Base-by-base conservation (phyloP, 345 rosid genomes). In the Moricandia arvensis region DNA sequence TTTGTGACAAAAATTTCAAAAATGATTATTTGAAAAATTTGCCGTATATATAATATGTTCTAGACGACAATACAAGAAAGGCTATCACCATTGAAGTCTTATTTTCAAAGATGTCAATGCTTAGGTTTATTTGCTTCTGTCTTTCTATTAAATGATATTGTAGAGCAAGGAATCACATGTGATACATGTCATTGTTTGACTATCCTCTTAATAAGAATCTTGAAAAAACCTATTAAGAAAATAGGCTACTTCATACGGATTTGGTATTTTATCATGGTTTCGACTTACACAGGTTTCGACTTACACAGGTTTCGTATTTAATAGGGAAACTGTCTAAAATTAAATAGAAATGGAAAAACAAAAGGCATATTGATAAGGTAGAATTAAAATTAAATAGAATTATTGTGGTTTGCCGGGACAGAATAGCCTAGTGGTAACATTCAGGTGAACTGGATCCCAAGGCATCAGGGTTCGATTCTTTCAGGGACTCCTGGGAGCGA, bases 161-260 rank as follows among this genome's bases (percentile, higher is more conserved):
- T 12, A 54, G 26, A 57, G 41, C 65, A 71, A 59, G 68, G 43
- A 77, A 64, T 26, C 71, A 71, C 72, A 77, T 77, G 80, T 77
- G 80, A 58, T 77, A 43, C 66, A 77, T 71, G 80, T 71, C 76
- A 64, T 43, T 64, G 75, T 77, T 77, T 71, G 59, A 65, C 75
- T 70, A 70, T 63, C 59, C 34, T 57, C 51, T 63, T 63, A 54
- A 71, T 31, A 63, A 55, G 13, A 21, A 62, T 54, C 29, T 53
- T 4, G n/a, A 8, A 29, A 69, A 69, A 70, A 70, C 54, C 60
- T 70, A 69, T 54, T 38, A 34, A 34, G n/a, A 57, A 55, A 16
- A 61, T 17, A 26, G 29, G 8, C 7, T 21, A 64, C 27, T 63
- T 5, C 13, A 15, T 58, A 47, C 60, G 63, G 66, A 33, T 63